Evolutionary conservation across 345 rosid genomes (phyloP).

Genomic region (Iberis pinnata): DNA sequence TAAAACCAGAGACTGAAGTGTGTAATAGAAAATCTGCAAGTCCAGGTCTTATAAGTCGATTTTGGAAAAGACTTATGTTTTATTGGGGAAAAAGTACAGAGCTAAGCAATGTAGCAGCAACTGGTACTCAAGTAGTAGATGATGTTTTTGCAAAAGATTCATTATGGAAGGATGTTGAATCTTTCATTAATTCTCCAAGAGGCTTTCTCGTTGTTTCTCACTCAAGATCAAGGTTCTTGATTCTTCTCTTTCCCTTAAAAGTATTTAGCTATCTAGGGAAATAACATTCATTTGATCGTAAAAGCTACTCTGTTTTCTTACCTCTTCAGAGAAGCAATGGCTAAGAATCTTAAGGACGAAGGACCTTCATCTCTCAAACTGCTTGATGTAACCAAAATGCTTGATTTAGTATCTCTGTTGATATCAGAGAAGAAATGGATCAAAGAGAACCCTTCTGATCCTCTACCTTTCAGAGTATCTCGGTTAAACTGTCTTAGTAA

Average conservation of each 20-base stretch:
- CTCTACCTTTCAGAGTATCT: constrained; percentile 45
- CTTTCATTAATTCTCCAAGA: constrained; percentile 43
- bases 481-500: constrained; percentile 15
- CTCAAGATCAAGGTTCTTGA: constrained; percentile 62
- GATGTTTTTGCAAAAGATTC: constrained; percentile 37
- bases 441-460: constrained; percentile 43
- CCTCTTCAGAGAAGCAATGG: constrained; percentile 52
- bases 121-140: constrained; percentile 16
- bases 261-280: neutral
- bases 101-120: constrained; percentile 28
- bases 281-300: neutral
- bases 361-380: constrained; percentile 51
- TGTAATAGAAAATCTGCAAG: constrained; percentile 18
- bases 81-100: constrained; percentile 27
- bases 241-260: constrained; percentile 12
- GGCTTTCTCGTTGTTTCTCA: too few species aligned
- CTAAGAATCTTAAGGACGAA: constrained; percentile 44
- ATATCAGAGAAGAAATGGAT: constrained; percentile 66
- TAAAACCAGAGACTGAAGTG: too few species aligned
- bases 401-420: constrained; percentile 50
- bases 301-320: too few species aligned
- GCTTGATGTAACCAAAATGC: constrained; percentile 36
- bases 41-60: constrained; percentile 32
- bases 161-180: constrained; percentile 55
- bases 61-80: constrained; percentile 33